Evolutionary conservation across 2,329 filamentous ascomycete species (phyloP), one percentile per base, ranked within the genome.

Genomic region (Pyricularia sp.): DNA sequence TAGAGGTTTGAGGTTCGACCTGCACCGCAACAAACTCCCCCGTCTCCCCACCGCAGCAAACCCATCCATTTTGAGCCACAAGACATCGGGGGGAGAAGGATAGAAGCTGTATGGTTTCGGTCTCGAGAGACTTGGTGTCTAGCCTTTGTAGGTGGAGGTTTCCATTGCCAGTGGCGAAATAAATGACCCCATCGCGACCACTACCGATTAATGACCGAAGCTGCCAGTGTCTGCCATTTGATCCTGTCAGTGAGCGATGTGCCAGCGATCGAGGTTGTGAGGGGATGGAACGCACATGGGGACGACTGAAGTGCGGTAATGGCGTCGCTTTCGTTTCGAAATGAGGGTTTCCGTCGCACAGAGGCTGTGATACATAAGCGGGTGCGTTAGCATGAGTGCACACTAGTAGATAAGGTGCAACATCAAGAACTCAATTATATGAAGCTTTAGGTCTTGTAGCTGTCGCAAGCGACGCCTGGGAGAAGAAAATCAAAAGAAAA

Each of bases 181-280:
- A 97, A 69, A 97, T 82, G 70, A 88, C 78, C 75, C 93, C 85
- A 59, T 86, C 82, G 71, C 90, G 85, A 69, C 91, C 87, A 30
- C 88, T 88, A 74, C 90, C 93, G 73, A 97, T 89, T 70, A 96
- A 87, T 70, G 96, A 93, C 65, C 93, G 90, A 60, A 99, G 82
- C 77, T 94, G 90, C 87, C 89, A 93, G 77, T 94, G 90, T 69
- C 89, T 93, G 71, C 13, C 28, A 28, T 59, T 33, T 66, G 53
- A 63, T 57, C 60, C 30, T 31, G 55, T 49, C 64, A 66, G 60
- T 68, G 66, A 69, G 53, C 26, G 62, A 26, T 7, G 33, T 16
- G 19, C 31, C 13, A 22, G 4, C n/a, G 28, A 63, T 16, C 10
- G 9, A 59, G 65, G 62, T 63, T 63, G 60, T 31, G 24, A 24